Evolutionary conservation across 495 filamentous ascomycete genomes (phyloP), one percentile per base, ranked within the genome.

Genomic region (Aspergillus taichungensis): DNA sequence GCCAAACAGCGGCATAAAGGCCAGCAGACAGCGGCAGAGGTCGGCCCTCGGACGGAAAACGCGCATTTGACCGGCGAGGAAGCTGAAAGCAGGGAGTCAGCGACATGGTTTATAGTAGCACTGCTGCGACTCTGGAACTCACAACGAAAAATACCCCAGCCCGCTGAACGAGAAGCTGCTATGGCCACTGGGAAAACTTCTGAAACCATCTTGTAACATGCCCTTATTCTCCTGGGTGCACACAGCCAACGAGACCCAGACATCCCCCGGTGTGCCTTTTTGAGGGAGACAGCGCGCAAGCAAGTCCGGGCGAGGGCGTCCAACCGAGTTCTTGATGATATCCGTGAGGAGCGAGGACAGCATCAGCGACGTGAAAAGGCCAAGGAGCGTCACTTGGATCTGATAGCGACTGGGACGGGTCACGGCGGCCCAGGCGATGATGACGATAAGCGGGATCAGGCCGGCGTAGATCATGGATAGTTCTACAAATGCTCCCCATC

Each of bases 121-220:
- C 6, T 14, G 24, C n/a, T 6, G 41, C 13, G 8, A 36, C 6
- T 35, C 13, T 9, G 30, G 41, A 14, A 50, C 72, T 55, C 52
- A 77, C 55, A 94, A 66, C 2, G 81, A 75, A 18, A 95, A 54
- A 56, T 88, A 95, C 0, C 91, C 91, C 13, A 97, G 66, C 0
- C 91, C 91, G 46, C 74, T 77, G 53, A 95, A 97, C 0, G 88
- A 77, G 50, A 94, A 92, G 56, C 80, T 85, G 43, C 79, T 84
- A 58, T 97, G 91, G 3, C 91, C 91, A 42, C 82, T 88, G 3
- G 91, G 91, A 50, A 96, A 97, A 39, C 84, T 89, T 34, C 90
- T 79, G 84, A 88, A 97, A 6, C 91, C 91, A 59, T 97, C 91
- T 50, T 95, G 86, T 3, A 97, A 69, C 3, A 74, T 78, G 53